A percentile compares a stretch with the other conserved stretches of the same genome.
phyloP scores from a whole-genome alignment of 805 yeast genomes.

The Lachancea sp. region DNA sequence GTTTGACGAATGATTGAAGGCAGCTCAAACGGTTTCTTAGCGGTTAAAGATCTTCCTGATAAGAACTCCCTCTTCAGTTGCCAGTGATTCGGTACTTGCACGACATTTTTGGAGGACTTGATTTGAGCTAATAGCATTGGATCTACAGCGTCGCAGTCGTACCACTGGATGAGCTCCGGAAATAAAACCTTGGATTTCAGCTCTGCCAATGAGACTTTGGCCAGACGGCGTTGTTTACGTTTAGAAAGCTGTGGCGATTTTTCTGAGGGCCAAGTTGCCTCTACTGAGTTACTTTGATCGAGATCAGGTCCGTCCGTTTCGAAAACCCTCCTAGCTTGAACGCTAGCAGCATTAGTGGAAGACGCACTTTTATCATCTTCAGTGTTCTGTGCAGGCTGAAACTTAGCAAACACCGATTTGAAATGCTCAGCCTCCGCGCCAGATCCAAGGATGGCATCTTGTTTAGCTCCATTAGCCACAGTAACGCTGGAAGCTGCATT shows the following conservation, averaged over 20 bases:
- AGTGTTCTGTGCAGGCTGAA: conserved; percentile 16
- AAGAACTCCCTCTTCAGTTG: conserved; percentile 67
- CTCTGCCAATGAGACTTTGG: conserved; percentile 56
- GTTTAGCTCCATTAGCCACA: too few species aligned
- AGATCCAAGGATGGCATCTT: not conserved
- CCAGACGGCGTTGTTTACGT: conserved; percentile 44
- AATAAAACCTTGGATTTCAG: conserved; percentile 52
- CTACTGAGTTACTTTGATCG: not conserved
- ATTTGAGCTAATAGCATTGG: conserved; percentile 60
- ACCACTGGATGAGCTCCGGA: conserved; percentile 83
- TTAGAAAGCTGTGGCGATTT: conserved; percentile 34
- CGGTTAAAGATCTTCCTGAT: conserved; percentile 57
- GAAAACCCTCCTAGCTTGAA: not conserved
- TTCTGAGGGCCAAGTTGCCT: conserved; percentile 18
- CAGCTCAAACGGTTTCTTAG: conserved; percentile 63
- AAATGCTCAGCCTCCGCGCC: conserved; percentile 22
- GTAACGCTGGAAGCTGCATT: too few species aligned
- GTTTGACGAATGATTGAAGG: conserved; percentile 77
- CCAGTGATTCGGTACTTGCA: conserved; percentile 87
- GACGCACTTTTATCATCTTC: not conserved
- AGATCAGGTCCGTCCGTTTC: not conserved
- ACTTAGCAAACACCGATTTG: conserved; percentile 32
- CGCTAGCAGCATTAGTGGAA: not conserved
- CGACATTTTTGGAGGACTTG: conserved; percentile 57
- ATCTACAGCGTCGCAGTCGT: conserved; percentile 76